Base-by-base conservation (phyloP, 495 filamentous ascomycete genomes). In the Mytilinidion resinicola region DNA sequence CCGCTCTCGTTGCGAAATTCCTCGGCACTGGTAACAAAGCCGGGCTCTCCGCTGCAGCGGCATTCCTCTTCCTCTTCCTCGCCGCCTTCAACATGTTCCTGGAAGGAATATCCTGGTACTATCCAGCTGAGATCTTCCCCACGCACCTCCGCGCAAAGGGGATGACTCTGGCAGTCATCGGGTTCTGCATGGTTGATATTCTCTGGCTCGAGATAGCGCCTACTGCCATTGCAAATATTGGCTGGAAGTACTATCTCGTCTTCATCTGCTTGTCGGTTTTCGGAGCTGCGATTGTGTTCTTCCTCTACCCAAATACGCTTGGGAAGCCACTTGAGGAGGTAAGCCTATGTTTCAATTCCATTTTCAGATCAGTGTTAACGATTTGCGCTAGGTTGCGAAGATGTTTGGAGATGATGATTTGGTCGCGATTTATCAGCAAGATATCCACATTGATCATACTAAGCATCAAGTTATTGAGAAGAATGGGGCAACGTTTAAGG, bases 161-260 rank as follows among this genome's bases (percentile, higher is more conserved):
- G 11, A 20, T 50, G 17, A 21, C 46, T 14, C 11, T 50, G 3
- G 14, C 51, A 1, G 35, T 53, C 20, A 21, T 33, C 10, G 36
- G 30, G 2, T 19, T 53, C 36, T 35, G n/a, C 9, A 10, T 53
- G 15, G 20, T 33, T 19, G 35, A 34, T 38, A 35, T 53, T 53
- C n/a, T 53, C 12, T 53, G 21, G 17, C 30, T 53, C 12, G 30
- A 53, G 33, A 3, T 33, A 36, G 51, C 51, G 14, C 30, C 25
- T 11, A 53, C 51, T 15, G 51, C 51, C 51, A 36, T 53, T 39
- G 20, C 51, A 15, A 9, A 53, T 38, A 53, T 53, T 53, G 51
- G 51, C 10, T 53, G 51, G 51, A 53, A 39, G 35, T 53, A 36
- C 20, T 53, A 36, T n/a, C 36, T 53, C 2, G 51, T 53, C 35